Base-by-base conservation (phyloP, 169 alveolate species). In the Plasmodium coatneyi region DNA sequence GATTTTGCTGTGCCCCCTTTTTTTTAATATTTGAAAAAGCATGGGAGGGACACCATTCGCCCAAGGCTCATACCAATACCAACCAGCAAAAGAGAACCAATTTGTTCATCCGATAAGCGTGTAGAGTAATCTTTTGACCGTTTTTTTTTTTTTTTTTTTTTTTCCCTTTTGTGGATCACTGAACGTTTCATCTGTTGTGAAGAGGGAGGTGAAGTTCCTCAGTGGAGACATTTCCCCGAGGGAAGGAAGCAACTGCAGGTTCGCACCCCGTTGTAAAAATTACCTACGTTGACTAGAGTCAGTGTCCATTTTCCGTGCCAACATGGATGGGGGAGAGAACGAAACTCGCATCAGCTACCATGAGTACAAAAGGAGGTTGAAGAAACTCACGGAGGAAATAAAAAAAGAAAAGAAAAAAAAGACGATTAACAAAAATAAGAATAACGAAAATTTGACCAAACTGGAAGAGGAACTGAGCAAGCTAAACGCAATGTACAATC, bases 331-430 rank as follows among this genome's bases (percentile, higher is more conserved):
- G 5, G 82, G 81, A 43, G 83, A 72, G 30, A 49, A 49, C 22
- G 78, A 60, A 39, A 16, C 34, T 30, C 82, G 66, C 36, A 79
- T 87, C 41, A 79, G 82, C 34, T 87, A 79, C 54, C 87, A 87
- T 46, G 93, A 87, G 32, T 87, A 87, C 16, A 87, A 87, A 39
- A 76, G 72, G 76, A 76, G 89, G 22, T 16, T 87, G 81, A 87
- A 87, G 52, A 87, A 87, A 87, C 16, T 87, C 12, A 79, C 89
- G 22, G 93, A 87, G 30, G 93, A 87, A 79, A 60, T 87, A 87
- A 87, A 78, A 79, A 87, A 79, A 49, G 93, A 87, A 70, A 79
- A 41, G 34, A 82, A 82, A 82, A 87, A 87, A 87, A 87, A 87
- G 36, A 87, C 79, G n/a, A 78, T 34, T 79, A 43, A 71, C 70